Evolutionary conservation across 257 asterid species (phyloP).

Genomic region (Galeopsis tetrahit): DNA sequence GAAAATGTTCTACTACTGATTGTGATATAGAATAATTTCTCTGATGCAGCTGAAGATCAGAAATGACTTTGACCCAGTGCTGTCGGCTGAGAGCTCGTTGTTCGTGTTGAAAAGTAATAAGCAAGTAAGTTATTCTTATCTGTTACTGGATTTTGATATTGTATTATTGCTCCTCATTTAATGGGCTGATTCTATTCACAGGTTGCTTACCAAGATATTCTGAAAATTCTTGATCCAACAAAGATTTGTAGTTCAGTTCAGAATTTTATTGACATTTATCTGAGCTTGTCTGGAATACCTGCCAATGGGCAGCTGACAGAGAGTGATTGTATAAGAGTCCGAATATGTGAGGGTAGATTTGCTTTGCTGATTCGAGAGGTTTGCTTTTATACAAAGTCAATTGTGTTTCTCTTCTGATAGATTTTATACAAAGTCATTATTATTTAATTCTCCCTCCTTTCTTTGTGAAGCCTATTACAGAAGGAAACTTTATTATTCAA

Average conservation of each 20-base stretch:
- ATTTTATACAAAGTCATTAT: slow-evolving; percentile 16
- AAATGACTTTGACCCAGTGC: slow-evolving; percentile 98
- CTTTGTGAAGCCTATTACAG: slow-evolving; percentile 83
- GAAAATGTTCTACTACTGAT: slow-evolving; percentile 20
- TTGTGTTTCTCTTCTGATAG: slow-evolving; percentile 17
- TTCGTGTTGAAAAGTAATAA: slow-evolving; percentile 91
- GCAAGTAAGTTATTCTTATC: slow-evolving; percentile 59
- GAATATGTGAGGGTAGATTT: slow-evolving; percentile 97
- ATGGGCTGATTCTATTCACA: slow-evolving; percentile 40
- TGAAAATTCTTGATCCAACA: slow-evolving; percentile 85
- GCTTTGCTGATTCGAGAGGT: slow-evolving; percentile 97
- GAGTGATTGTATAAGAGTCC: slow-evolving; percentile 89
- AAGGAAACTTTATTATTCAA: slow-evolving; percentile 92
- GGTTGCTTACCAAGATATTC: slow-evolving; percentile 94
- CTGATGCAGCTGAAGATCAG: slow-evolving; percentile 92
- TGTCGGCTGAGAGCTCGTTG: slow-evolving; percentile 97
- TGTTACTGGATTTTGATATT: slow-evolving; percentile 21
- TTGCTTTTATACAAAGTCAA: slow-evolving; percentile 31
- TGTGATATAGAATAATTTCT: slow-evolving; percentile 33
- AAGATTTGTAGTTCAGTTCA: slow-evolving; percentile 97
- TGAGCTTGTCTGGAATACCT: slow-evolving; percentile 76
- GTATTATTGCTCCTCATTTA: slow-evolving; percentile 15
- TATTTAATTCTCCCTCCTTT: slow-evolving; percentile 16
- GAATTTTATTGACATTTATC: slow-evolving; percentile 83
- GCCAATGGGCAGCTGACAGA: slow-evolving; percentile 85